Evolutionary conservation across 805 yeast species (phyloP).

Genomic region (Teunomyces atbi): DNA sequence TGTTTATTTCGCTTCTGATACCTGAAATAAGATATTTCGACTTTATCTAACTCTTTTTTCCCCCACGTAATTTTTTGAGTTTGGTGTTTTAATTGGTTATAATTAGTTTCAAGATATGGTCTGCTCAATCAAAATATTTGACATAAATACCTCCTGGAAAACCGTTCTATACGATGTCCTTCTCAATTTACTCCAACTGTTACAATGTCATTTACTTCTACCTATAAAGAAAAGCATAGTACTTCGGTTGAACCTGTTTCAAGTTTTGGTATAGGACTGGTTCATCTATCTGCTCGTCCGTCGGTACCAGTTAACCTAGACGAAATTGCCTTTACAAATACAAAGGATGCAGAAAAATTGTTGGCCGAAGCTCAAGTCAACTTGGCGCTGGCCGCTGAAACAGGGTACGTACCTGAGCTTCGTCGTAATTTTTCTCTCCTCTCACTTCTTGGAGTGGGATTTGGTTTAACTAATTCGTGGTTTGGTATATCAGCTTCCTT

Average conservation of each 20-base stretch:
- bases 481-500: constrained; percentile 57
- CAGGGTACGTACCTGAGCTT: constrained; percentile 28
- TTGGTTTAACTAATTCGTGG: constrained; percentile 63
- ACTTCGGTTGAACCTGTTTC: not conserved
- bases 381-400: constrained; percentile 25
- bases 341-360: constrained; percentile 8
- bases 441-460: constrained; percentile 57
- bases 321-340: constrained; percentile 2
- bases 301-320: constrained; percentile 5
- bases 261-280: constrained; percentile 1
- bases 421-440: constrained; percentile 35
- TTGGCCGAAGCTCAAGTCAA: constrained; percentile 21
- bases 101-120: not conserved
- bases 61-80: not conserved
- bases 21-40: not conserved
- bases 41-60: not conserved
- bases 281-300: not conserved
- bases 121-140: not conserved
- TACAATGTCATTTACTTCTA: not conserved
- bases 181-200: not conserved
- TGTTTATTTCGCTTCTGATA: not conserved
- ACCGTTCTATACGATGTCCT: not conserved
- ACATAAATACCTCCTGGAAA: not conserved
- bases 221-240: constrained; percentile 1
- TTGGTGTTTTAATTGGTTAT: not conserved